These are phyloP conservation scores for Pseudomonodictys pantanalensis DNA, from an alignment of 495 filamentous ascomycete genomes.

Conservation along the genomic window DNA sequence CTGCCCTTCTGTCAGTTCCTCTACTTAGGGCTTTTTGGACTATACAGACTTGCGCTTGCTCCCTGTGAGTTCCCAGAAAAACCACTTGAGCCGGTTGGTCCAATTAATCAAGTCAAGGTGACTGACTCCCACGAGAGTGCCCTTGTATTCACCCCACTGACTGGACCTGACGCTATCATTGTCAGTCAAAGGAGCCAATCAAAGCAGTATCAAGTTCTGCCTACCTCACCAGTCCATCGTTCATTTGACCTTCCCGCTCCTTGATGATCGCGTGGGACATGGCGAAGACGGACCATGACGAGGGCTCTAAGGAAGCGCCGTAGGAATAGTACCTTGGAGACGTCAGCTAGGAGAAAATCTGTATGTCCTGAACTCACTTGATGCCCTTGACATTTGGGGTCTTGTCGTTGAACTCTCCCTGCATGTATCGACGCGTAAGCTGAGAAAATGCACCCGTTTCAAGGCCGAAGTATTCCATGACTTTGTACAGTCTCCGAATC, in stretches of 20 bases:
- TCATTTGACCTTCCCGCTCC: constrained; percentile 65
- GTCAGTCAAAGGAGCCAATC: neutral
- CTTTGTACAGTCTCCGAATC: constrained; percentile 67
- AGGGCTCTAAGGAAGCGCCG: constrained; percentile 69
- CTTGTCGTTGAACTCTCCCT: constrained; percentile 73
- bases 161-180: constrained; percentile 68
- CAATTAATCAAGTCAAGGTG: constrained; percentile 96
- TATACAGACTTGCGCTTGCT: constrained; percentile 61
- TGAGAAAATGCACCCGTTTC: constrained; percentile 83
- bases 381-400: constrained; percentile 72
- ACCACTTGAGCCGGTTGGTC: constrained; percentile 79
- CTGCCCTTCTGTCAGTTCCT: constrained; percentile 44
- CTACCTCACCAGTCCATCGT: constrained; percentile 77
- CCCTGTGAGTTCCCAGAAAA: constrained; percentile 63
- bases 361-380: constrained; percentile 42
- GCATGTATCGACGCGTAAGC: constrained; percentile 79
- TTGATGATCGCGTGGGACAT: constrained; percentile 68
- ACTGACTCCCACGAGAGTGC: constrained; percentile 81
- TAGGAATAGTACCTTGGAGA: constrained; percentile 77
- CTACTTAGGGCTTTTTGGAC: constrained; percentile 1
- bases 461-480: constrained; percentile 63
- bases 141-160: constrained; percentile 89
- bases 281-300: constrained; percentile 70
- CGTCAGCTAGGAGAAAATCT: neutral
- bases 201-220: neutral